Conservation (phyloP, 345 rosid genomes). For the Geranium brycei region DNA sequence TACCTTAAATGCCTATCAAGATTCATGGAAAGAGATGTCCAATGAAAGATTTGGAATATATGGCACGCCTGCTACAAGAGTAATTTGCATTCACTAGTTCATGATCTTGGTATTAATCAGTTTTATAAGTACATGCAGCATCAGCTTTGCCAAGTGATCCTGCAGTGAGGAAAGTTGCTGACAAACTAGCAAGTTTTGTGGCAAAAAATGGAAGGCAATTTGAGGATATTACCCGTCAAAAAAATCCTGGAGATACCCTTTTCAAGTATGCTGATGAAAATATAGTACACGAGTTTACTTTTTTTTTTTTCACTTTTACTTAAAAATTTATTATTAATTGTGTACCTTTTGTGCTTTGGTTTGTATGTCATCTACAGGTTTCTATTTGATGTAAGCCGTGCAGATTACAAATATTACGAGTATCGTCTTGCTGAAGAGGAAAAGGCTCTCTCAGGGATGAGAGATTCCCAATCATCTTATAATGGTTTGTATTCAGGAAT, state of each 20-base stretch:
- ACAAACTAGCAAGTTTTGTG: constrained; percentile 94
- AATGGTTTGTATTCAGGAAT: constrained; percentile 30
- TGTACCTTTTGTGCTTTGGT: neutral
- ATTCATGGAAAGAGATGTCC: constrained; percentile 78
- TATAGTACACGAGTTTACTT: no score
- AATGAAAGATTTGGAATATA: constrained; percentile 84
- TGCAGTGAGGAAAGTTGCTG: constrained; percentile 93
- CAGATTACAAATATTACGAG: constrained; percentile 76
- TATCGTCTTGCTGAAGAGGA: constrained; percentile 75
- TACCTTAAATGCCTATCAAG: constrained; percentile 70
- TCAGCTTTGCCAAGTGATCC: constrained; percentile 79
- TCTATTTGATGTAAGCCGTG: constrained; percentile 67
- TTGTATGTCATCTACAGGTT: constrained; percentile 36
- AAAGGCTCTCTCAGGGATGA: constrained; percentile 35
- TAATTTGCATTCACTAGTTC: constrained; percentile 96
- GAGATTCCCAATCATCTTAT: constrained; percentile 34
- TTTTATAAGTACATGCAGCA: constrained; percentile 99
- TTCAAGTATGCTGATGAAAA: constrained; percentile 43
- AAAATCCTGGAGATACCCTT: constrained; percentile 93
- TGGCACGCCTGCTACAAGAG: constrained; percentile 90
- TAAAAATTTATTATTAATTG: neutral
- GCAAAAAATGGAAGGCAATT: constrained; percentile 95
- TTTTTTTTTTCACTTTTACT: no score
- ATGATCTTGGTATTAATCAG: constrained; percentile 96
- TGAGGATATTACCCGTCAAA: constrained; percentile 81